Base-by-base conservation (phyloP, 1,284 basidiomycete species). In the Cryptococcus hybrid region DNA sequence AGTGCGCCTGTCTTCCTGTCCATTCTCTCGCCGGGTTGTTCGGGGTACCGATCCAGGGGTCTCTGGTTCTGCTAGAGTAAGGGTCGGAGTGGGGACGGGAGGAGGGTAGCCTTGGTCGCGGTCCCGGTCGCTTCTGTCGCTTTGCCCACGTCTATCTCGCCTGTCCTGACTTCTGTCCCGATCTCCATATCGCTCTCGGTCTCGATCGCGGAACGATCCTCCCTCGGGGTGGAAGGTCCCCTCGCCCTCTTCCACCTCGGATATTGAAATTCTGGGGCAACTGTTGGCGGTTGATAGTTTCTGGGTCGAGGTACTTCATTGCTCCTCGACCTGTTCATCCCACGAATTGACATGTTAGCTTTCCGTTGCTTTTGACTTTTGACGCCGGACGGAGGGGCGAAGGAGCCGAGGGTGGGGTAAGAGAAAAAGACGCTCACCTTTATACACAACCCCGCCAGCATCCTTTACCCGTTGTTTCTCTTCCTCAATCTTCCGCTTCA, bases 291-390 rank as follows among this genome's bases (percentile, higher is more conserved):
- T 51, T 35, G n/a, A 61, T 39, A 2, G 67, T 57, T 52, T 78
- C 77, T 0, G 76, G 77, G 56, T 78, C 77, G 11, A 73, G 62
- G 59, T 75, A 78, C 1, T 74, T 66, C 77, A 78, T 78, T 7
- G 71, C 53, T 2, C 77, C 77, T 45, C 77, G 72, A 7, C 77
- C 76, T 78, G 43, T 56, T 38, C 15, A 6, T 7, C 18, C 12
- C 7, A 4, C 5, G 44, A 11, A n/a, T 34, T 39, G 8, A 24
- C 45, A 39, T 40, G 35, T 43, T 36, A 9, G 13, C 40, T 34
- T 51, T 35, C 24, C 8, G 13, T 30, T 12, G 24, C 9, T 18
- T 7, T 48, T 11, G 46, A 40, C 34, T 43, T 30, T 34, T 9
- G 18, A 13, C 0, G 51, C 30, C 30, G 30, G 30, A 4, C 30